A percentile compares a stretch with the other conserved stretches of the same genome.
Evolutionary conservation across 176 grass and related monocot species (phyloP).

Genomic region (Musa troglodytarum): DNA sequence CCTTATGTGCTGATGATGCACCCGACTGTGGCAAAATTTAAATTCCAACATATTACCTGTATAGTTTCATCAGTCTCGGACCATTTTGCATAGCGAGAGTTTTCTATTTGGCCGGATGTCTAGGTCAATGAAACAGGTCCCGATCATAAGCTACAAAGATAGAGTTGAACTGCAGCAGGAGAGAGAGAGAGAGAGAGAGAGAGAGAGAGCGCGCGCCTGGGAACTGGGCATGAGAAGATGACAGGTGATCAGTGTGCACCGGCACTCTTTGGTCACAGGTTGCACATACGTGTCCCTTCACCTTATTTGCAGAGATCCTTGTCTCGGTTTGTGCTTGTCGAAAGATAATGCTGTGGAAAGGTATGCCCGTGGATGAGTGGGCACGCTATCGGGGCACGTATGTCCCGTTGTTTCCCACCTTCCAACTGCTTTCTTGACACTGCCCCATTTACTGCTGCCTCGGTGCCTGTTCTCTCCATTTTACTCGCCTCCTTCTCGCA

Average conservation of each 20-base stretch:
- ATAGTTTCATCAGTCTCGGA: not conserved
- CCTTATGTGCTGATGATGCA: not conserved
- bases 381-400: not conserved
- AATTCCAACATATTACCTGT: not conserved
- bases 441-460: not conserved
- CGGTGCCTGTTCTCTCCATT: too few species aligned
- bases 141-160: not conserved
- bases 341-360: too few species aligned
- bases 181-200: not conserved
- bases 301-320: too few species aligned
- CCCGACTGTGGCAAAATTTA: not conserved
- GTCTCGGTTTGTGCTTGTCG: too few species aligned
- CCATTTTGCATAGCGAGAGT: not conserved
- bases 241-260: not conserved
- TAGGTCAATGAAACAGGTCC: too few species aligned
- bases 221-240: not conserved
- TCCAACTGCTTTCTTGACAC: slow-evolving; percentile 4
- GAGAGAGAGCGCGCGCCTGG: not conserved
- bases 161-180: not conserved
- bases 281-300: too few species aligned
- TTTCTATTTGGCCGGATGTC: too few species aligned
- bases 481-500: too few species aligned
- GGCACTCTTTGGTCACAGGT: too few species aligned
- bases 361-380: too few species aligned
- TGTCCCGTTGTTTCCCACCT: slow-evolving; percentile 1